Percentiles rank a stretch among this genome's conserved stretches.
Evolutionary conservation across 164 flowering plant genomes (phyloP).

Genomic region (Magnolia changhungtana): DNA sequence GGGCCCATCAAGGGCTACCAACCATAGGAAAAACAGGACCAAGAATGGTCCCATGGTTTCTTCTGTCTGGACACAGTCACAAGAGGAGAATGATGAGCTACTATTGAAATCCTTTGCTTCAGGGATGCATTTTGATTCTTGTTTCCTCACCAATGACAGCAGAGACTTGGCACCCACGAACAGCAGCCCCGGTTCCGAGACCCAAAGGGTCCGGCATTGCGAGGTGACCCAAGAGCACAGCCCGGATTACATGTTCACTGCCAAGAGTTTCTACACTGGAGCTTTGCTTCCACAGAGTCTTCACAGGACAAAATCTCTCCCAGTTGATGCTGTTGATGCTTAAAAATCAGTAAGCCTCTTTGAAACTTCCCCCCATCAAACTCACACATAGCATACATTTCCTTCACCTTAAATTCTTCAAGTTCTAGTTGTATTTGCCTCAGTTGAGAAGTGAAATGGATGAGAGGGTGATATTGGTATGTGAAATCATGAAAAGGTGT

Average conservation of each 20-base stretch:
- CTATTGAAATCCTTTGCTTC: conserved; percentile 19
- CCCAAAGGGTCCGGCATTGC: conserved; percentile 16
- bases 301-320: conserved; percentile 40
- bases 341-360: conserved; percentile 1
- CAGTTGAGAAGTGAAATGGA: neutral
- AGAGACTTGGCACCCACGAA: neutral
- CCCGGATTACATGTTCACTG: conserved; percentile 46
- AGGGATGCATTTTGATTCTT: conserved; percentile 19
- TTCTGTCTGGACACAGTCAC: conserved; percentile 9
- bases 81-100: conserved; percentile 17
- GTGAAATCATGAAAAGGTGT: neutral
- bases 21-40: conserved; percentile 12
- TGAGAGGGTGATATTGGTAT: neutral
- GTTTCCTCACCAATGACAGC: conserved; percentile 3
- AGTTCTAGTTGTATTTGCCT: neutral
- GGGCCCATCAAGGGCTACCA: conserved; percentile 4
- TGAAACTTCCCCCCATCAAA: neutral
- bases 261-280: conserved; percentile 54
- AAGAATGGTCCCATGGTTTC: conserved; percentile 8
- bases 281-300: conserved; percentile 47
- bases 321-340: conserved; percentile 27
- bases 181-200: conserved; percentile 18
- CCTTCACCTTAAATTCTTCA: neutral
- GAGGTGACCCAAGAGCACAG: conserved; percentile 30
- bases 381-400: neutral